Conservation (phyloP, 169 alveolate species). For the Theileria orientalis region DNA sequence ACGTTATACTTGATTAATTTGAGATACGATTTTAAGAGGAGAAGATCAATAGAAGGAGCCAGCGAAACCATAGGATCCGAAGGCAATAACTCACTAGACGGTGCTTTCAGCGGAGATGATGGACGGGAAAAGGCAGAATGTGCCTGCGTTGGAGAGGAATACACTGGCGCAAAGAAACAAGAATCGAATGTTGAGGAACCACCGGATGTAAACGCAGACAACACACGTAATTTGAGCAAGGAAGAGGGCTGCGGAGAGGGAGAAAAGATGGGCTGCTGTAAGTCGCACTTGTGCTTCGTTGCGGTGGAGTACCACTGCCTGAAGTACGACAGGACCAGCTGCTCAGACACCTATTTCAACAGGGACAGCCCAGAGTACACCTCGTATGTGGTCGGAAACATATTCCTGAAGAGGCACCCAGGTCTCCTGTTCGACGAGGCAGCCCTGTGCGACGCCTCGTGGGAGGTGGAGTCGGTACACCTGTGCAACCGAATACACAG, state of each 20-base stretch:
- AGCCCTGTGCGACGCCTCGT: slow-evolving; percentile 56
- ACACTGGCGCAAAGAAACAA: too few relatives aligned
- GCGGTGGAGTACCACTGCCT: background rate
- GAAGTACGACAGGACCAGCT: background rate
- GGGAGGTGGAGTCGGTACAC: slow-evolving; percentile 56
- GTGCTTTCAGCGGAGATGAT: background rate
- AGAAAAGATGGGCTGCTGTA: background rate
- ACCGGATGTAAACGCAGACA: too few relatives aligned
- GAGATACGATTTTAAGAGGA: background rate
- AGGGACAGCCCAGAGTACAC: background rate
- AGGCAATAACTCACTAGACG: background rate
- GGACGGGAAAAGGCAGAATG: background rate
- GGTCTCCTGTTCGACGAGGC: slow-evolving; percentile 46
- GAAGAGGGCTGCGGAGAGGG: too few relatives aligned
- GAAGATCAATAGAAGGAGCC: background rate
- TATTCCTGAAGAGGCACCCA: slow-evolving; percentile 12
- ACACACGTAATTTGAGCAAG: too few relatives aligned
- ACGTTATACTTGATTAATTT: background rate
- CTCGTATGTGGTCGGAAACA: slow-evolving; percentile 19
- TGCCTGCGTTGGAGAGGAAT: background rate
- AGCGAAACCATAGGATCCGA: background rate
- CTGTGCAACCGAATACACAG: slow-evolving; percentile 11
- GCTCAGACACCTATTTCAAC: background rate
- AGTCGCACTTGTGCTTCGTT: slow-evolving; percentile 5
- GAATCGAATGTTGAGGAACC: too few relatives aligned